phyloP scores from a whole-genome alignment of 106 monocot genomes.

The Gastrodia elata region DNA sequence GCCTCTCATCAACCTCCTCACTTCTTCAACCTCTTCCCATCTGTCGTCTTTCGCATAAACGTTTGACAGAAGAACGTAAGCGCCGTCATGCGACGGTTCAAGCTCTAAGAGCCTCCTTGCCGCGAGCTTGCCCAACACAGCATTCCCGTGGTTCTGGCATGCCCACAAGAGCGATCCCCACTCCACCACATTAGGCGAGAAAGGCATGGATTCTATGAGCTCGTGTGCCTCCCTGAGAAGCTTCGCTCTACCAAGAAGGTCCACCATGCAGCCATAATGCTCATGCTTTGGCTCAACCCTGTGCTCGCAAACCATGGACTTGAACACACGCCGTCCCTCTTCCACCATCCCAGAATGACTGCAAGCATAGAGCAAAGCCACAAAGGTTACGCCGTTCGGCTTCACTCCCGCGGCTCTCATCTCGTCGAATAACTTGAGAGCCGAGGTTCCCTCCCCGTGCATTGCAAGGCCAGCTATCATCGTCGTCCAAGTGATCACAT shows the following conservation, averaged over 20 bases:
- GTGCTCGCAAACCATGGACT: constrained; percentile 30
- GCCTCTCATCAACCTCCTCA: constrained; percentile 41
- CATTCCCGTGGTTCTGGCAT: constrained; percentile 30
- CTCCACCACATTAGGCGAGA: constrained; percentile 32
- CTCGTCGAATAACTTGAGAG: constrained; percentile 17
- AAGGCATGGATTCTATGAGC: constrained; percentile 50
- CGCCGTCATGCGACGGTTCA: constrained; percentile 43
- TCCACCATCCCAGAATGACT: constrained; percentile 42
- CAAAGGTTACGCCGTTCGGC: constrained; percentile 35
- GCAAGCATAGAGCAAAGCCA: constrained; percentile 36
- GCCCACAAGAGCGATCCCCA: constrained; percentile 62
- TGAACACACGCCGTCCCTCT: constrained; percentile 37
- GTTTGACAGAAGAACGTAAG: constrained; percentile 54
- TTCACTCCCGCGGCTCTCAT: constrained; percentile 24
- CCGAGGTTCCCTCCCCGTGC: constrained; percentile 31
- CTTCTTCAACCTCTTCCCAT: constrained; percentile 34
- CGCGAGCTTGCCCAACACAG: constrained; percentile 37
- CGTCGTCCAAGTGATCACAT: constrained; percentile 37
- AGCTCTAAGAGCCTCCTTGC: constrained; percentile 42
- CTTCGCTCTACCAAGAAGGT: constrained; percentile 56
- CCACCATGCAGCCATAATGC: constrained; percentile 74
- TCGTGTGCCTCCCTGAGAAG: constrained; percentile 38
- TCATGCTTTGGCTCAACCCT: constrained; percentile 35
- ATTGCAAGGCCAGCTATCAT: constrained; percentile 44
- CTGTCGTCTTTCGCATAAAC: constrained; percentile 38